Evolutionary conservation across 2,329 filamentous ascomycete species (phyloP), one percentile per base, ranked within the genome.

Genomic region (Aspergillus brasiliensis): DNA sequence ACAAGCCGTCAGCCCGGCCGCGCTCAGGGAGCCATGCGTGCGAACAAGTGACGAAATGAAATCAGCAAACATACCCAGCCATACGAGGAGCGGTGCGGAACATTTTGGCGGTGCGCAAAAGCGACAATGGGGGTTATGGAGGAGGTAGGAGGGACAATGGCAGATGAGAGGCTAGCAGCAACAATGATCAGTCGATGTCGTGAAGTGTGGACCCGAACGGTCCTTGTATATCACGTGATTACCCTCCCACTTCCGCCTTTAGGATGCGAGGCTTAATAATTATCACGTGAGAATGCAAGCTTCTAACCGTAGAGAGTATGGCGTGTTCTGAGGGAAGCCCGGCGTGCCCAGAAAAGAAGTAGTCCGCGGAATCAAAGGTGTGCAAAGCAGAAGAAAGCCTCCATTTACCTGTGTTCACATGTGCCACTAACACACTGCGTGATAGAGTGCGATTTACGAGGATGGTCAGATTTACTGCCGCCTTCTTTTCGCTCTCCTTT

Each of bases 81-180:
- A 77, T 67, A 63, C 77, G 74, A 69, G 77, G 76, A 64, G 71
- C 67, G 63, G 77, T 78, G 70, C 75, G 75, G 68, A 76, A 75
- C 70, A 79, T 79, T 65, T 72, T 76, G 70, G 66, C 69, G 70
- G 70, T 69, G 58, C 67, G 64, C 51, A 58, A 64, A 62, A 60
- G 63, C 64, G 63, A 67, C 60, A 66, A 64, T 56, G 59, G 65
- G 62, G 63, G 62, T 56, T 62, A 51, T 63, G 65, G 65, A 65
- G 63, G 68, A 63, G 63, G 61, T 51, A 63, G 60, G 59, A 63
- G 64, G 62, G 65, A 65, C 65, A 67, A 68, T 71, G 66, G 69
- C 67, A 64, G 59, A 53, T 62, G 63, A 69, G 60, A 62, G 49
- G 40, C 62, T 55, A 53, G 61, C 49, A 66, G 48, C 51, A 64